A percentile compares a stretch with the other conserved stretches of the same genome.
Conservation (phyloP, 768 basidiomycete species). For the Leccinum pellstonianum region DNA sequence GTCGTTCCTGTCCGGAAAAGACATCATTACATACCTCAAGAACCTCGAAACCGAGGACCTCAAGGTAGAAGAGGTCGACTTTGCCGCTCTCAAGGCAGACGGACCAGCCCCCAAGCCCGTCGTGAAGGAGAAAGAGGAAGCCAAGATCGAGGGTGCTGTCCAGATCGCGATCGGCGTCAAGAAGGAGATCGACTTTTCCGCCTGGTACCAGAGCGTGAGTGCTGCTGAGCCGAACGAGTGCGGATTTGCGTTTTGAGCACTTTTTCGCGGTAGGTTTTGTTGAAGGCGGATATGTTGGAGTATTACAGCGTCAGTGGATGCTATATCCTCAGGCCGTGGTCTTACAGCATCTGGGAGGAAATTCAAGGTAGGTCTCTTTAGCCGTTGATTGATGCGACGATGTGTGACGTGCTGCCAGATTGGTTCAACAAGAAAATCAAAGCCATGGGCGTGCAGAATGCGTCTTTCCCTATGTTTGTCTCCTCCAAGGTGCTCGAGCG, state of each 20-base stretch:
- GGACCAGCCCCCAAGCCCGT: constrained; percentile 36
- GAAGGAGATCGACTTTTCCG: constrained; percentile 93
- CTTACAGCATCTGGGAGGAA: constrained; percentile 94
- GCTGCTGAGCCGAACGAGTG: not conserved
- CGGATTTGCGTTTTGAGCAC: constrained; percentile 7
- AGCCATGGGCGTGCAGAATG: constrained; percentile 92
- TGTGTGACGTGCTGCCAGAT: constrained; percentile 41
- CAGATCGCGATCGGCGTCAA: constrained; percentile 93
- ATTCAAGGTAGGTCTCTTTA: constrained; percentile 68
- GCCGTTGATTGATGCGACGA: not conserved
- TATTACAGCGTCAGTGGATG: constrained; percentile 99
- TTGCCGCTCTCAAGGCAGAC: constrained; percentile 55
- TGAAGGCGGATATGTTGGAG: constrained; percentile 98
- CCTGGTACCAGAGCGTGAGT: constrained; percentile 90
- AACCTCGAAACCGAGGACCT: constrained; percentile 63
- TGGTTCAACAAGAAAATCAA: constrained; percentile 96
- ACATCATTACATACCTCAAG: constrained; percentile 70
- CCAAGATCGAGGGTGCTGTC: constrained; percentile 83
- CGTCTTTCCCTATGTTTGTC: constrained; percentile 99
- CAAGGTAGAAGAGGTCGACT: constrained; percentile 74
- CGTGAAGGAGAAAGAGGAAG: constrained; percentile 65
- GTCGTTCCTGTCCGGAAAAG: constrained; percentile 74
- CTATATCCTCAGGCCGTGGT: constrained; percentile 98
- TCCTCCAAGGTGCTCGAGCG: constrained; percentile 88
- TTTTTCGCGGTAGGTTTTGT: constrained; percentile 64